Conservation (phyloP, 2,329 filamentous ascomycete genomes). For the Fusarium acutatum region DNA sequence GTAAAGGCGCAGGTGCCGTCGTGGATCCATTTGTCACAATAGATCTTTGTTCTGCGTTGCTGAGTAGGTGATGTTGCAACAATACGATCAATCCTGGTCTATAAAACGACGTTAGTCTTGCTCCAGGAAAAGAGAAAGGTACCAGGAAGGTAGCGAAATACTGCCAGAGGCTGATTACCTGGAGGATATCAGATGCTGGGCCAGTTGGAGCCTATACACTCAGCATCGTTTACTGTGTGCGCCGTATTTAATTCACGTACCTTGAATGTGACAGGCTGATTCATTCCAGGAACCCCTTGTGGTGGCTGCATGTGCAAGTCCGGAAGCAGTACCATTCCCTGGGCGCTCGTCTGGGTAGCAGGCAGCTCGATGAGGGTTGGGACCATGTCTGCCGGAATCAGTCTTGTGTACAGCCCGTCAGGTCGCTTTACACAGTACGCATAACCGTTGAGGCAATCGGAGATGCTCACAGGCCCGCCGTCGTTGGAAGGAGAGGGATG, state of each 20-base stretch:
- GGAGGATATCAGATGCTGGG: slow-evolving; percentile 44
- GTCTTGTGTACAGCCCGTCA: slow-evolving; percentile 27
- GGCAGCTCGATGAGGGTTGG: slow-evolving; percentile 53
- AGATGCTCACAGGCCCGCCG: slow-evolving; percentile 25
- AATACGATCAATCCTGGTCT: slow-evolving; percentile 49
- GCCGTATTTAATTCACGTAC: slow-evolving; percentile 45
- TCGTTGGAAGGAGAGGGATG: not conserved
- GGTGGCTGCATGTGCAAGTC: slow-evolving; percentile 49
- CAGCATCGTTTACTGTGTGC: slow-evolving; percentile 36
- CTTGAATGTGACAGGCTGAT: slow-evolving; percentile 48
- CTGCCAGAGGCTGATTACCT: slow-evolving; percentile 41
- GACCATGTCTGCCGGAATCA: slow-evolving; percentile 32
- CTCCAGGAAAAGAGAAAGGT: not conserved
- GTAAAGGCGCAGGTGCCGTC: slow-evolving; percentile 85
- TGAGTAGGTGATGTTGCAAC: slow-evolving; percentile 46
- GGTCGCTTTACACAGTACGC: slow-evolving; percentile 30
- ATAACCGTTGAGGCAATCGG: slow-evolving; percentile 29
- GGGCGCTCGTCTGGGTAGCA: slow-evolving; percentile 47
- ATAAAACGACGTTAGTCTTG: not conserved
- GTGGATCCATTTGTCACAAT: slow-evolving; percentile 90
- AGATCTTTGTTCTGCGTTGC: slow-evolving; percentile 69
- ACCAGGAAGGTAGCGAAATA: not conserved
- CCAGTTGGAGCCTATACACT: slow-evolving; percentile 39
- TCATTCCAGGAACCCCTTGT: slow-evolving; percentile 50
- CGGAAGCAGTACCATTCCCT: slow-evolving; percentile 59